Base-by-base conservation (phyloP, 352 stramenopile genomes). In the Phytophthora capsici region DNA sequence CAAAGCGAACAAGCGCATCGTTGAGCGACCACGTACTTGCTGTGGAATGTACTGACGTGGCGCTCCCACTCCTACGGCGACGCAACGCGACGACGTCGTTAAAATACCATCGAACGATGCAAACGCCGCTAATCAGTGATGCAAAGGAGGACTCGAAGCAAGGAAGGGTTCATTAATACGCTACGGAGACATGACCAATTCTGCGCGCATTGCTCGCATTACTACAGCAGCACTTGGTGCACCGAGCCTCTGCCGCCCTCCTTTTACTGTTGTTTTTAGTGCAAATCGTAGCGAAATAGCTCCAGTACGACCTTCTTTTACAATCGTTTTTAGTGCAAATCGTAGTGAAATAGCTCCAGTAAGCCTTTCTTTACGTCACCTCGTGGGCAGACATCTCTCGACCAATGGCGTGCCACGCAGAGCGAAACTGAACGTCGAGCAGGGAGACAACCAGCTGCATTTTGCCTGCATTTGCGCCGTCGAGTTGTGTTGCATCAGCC, bases 391-490 rank as follows among this genome's bases (percentile, higher is more conserved):
- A 59, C 47, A 28, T 45, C 32, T 13, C 47, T 70, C 26, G 53
- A 49, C 66, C 66, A 75, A 75, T 75, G 34, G 57, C 34, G 52
- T 40, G 30, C 7, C 49, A 51, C n/a, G 32, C 44, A 60, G 40
- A 65, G 34, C 63, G 57, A 75, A 75, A 75, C 67, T 75, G 67
- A 75, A 75, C 67, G 51, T 69, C 40, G 52, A 47, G 25, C 49
- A 36, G 41, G 50, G 40, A 67, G 40, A 54, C 59, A 17, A 30
- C 34, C 43, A 66, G 47, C 57, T 38, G 38, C 41, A n/a, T n/a
- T n/a, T n/a, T n/a, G n/a, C n/a, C n/a, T 32, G 50, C 59, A 69
- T 57, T 64, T 69, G 48, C 51, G 55, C 19, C 50, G 62, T 74
- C 66, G 44, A 74, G 45, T 75, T 69, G 67, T 75, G 37, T 51